Evolutionary conservation across 176 grass and related monocot genomes (phyloP), one percentile per base, ranked within the genome.

Genomic region (Lolium multiflorum): DNA sequence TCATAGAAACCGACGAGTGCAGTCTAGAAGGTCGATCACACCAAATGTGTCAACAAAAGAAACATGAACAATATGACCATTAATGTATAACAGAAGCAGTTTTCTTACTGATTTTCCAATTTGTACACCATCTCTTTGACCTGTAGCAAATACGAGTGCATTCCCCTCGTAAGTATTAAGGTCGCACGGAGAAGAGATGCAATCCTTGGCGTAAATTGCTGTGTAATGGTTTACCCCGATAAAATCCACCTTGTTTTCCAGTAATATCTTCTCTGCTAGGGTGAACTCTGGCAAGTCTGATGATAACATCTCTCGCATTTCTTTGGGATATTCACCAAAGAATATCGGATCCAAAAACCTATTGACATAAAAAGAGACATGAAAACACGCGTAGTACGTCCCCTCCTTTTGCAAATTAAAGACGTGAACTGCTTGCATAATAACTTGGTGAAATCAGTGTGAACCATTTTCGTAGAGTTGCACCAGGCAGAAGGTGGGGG

Each of bases 281-380:
- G 91, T 87, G 64, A 93, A 95, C 15, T 37, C 70, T 15, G 90
- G 93, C 20, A 95, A n/a, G 56, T 91, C 3, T 35, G 31, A 35
- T 35, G 31, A 35, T 35, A 35, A 35, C 31, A 35, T 35, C 31
- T 35, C 31, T 35, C 31, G 31, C 31, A 35, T 35, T 35, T 35
- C 31, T 35, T 35, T 35, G 3, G 31, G 31, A 35, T 95, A 95
- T 17, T 88, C 24, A 1, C 93, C 93, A 25, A 83, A 82, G 11
- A 92, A 78, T 77, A 95, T 74, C 6, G 88, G 88, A 38, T 92
- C 93, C 58, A 95, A 43, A 77, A 95, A 86, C 90, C 93, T 94
- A n/a, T 8, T 50, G 47, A 63, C 50, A 65, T 6, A 20, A 50
- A 51, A 49, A 0, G 5, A 17, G 14, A 51, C 3, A 49, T 8